phyloP scores from a whole-genome alignment of 2,329 filamentous ascomycete genomes.

The Polychaeton citri region DNA sequence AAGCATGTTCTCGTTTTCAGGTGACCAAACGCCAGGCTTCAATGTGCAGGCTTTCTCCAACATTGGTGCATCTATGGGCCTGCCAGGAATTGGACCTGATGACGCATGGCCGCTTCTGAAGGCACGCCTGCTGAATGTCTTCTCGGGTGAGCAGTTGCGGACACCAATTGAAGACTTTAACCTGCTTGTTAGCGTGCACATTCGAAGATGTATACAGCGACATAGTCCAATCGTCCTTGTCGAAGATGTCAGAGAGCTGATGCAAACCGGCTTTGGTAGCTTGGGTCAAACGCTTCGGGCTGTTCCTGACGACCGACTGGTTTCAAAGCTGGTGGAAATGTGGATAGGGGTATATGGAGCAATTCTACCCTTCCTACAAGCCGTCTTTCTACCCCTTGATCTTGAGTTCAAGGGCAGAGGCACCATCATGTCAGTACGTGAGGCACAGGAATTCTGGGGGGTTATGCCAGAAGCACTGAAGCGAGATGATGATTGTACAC shows the following conservation, averaged over 20 bases:
- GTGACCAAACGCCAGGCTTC: slow-evolving; percentile 17
- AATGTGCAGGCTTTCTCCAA: slow-evolving; percentile 28
- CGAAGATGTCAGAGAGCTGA: slow-evolving; percentile 62
- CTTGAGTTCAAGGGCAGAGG: slow-evolving; percentile 83
- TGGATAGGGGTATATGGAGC: slow-evolving; percentile 89
- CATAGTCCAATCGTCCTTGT: slow-evolving; percentile 57
- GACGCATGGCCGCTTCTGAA: slow-evolving; percentile 75
- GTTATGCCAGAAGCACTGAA: slow-evolving; percentile 40
- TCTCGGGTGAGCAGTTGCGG: slow-evolving; percentile 66
- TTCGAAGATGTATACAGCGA: slow-evolving; percentile 64
- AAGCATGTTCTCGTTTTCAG: slow-evolving; percentile 16
- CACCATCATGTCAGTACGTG: slow-evolving; percentile 59
- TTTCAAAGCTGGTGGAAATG: slow-evolving; percentile 79
- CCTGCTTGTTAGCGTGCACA: slow-evolving; percentile 62
- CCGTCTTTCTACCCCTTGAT: slow-evolving; percentile 85
- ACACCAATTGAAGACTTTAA: slow-evolving; percentile 79
- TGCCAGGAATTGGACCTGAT: slow-evolving; percentile 42
- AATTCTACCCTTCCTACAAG: slow-evolving; percentile 86
- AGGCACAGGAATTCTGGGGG: slow-evolving; percentile 85
- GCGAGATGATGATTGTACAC: slow-evolving; percentile 24
- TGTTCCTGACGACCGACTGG: slow-evolving; percentile 74
- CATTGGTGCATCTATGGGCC: slow-evolving; percentile 33
- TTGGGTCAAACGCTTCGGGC: slow-evolving; percentile 71
- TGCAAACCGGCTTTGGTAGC: slow-evolving; percentile 70
- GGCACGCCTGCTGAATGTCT: slow-evolving; percentile 62